A percentile compares a stretch with the other conserved stretches of the same genome.
These are phyloP conservation scores for Ganoderma multipileum DNA, from an alignment of 1,284 basidiomycete genomes.

Conservation along the genomic window DNA sequence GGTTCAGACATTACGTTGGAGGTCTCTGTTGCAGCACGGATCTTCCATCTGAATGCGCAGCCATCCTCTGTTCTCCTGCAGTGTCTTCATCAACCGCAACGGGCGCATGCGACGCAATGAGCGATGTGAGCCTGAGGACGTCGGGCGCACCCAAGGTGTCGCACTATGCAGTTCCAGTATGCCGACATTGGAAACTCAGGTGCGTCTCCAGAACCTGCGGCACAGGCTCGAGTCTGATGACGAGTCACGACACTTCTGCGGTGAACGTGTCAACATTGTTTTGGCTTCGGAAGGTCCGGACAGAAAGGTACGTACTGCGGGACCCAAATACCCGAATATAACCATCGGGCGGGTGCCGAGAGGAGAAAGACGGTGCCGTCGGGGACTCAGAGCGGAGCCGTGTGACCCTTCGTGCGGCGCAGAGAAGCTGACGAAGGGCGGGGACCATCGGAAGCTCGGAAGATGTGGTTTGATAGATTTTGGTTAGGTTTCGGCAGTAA, in stretches of 20 bases:
- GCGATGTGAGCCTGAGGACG: too few relatives aligned
- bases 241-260: background rate
- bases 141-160: background rate
- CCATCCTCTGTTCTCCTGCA: background rate
- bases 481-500: background rate
- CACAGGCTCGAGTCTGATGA: background rate
- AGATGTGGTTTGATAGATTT: background rate
- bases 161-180: background rate
- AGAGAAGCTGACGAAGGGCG: background rate
- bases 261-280: background rate
- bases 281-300: background rate
- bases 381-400: background rate
- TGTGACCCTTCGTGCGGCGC: background rate
- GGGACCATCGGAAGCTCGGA: background rate
- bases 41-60: background rate
- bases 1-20: background rate
- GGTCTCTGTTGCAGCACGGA: background rate
- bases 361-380: background rate
- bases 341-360: background rate
- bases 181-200: background rate
- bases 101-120: too few relatives aligned
- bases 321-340: too few relatives aligned
- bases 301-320: background rate
- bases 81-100: background rate
- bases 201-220: background rate